Conservation (phyloP, 2,329 filamentous ascomycete genomes). For the Orbilia javanica region DNA sequence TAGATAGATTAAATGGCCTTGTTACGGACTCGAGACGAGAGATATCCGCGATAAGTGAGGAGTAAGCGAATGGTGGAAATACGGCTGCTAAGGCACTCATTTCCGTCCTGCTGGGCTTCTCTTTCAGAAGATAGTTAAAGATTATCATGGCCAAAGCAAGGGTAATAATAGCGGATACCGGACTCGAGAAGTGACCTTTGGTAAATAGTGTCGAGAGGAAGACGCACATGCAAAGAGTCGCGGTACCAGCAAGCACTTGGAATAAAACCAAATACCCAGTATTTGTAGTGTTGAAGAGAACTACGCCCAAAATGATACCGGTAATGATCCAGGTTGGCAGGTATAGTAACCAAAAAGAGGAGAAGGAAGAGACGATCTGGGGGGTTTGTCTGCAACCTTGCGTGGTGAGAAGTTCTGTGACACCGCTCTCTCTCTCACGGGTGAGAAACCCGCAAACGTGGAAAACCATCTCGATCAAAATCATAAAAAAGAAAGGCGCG, state of each 20-base stretch:
- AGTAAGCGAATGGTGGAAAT: conserved; percentile 89
- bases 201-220: conserved; percentile 86
- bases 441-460: conserved; percentile 89
- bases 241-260: conserved; percentile 80
- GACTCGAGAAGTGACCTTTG: conserved; percentile 87
- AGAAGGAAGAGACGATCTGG: conserved; percentile 80
- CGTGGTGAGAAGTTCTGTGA: conserved; percentile 88
- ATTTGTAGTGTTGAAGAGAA: conserved; percentile 68
- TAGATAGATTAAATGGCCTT: conserved; percentile 69
- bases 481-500: conserved; percentile 79
- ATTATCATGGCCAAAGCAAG: conserved; percentile 84
- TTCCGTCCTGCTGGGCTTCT: conserved; percentile 63
- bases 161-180: conserved; percentile 78
- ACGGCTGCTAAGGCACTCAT: conserved; percentile 79
- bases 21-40: conserved; percentile 79
- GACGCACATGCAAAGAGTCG: conserved; percentile 83
- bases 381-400: conserved; percentile 86
- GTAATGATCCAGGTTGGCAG: conserved; percentile 84
- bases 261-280: conserved; percentile 70
- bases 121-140: conserved; percentile 73
- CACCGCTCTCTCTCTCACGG: conserved; percentile 84
- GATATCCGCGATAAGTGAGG: conserved; percentile 82
- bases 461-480: conserved; percentile 84
- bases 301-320: conserved; percentile 73
- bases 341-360: conserved; percentile 84